Evolutionary conservation across 2,329 filamentous ascomycete species (phyloP), one percentile per base, ranked within the genome.

Genomic region (Scedosporium minutisporum): DNA sequence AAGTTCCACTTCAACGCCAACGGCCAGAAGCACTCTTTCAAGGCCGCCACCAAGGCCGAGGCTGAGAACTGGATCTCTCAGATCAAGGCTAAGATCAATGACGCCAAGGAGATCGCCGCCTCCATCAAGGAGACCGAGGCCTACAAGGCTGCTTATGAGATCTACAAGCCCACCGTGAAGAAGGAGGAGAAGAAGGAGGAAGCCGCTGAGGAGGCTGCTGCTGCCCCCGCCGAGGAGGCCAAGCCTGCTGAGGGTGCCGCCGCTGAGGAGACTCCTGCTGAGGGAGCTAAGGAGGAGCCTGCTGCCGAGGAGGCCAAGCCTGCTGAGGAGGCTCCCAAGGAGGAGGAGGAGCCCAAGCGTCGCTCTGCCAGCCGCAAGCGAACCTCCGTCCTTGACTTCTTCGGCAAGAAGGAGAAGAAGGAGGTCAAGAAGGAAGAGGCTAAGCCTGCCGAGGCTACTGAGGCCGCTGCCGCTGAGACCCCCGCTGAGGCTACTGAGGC

Each of bases 21-120:
- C 77, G 89, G 89, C 69, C 88, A 96, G 79, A 96, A 96, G 86
- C 92, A 97, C 84, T 84, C 84, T 65, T 96, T 99, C 83, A 93
- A 97, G 85, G 91, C 93, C 63, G 71, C 80, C 70, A 87, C 73
- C 70, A 70, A 84, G 58, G 80, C 85, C 64, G 92, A 97, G 79
- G 92, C 93, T 73, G 91, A 96, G 76, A 91, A 89, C 83, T 97
- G 95, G 95, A 85, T 96, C 70, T 79, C 86, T 66, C 89, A 93
- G 71, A 76, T 96, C 69, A 92, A 95, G 84, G 78, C 84, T 71
- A 91, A 93, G 82, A 84, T 90, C 61, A 83, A 87, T 60, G 91
- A 96, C 79, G 93, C 91, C 71, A 96, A 95, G 83, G 88, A 88
- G 70, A 80, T 90, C 64, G 88, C 87, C 71, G 81, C 89, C 67